phyloP scores from a whole-genome alignment of 225 moss, liverwort and hornwort genomes.

The Bryum argenteum region DNA sequence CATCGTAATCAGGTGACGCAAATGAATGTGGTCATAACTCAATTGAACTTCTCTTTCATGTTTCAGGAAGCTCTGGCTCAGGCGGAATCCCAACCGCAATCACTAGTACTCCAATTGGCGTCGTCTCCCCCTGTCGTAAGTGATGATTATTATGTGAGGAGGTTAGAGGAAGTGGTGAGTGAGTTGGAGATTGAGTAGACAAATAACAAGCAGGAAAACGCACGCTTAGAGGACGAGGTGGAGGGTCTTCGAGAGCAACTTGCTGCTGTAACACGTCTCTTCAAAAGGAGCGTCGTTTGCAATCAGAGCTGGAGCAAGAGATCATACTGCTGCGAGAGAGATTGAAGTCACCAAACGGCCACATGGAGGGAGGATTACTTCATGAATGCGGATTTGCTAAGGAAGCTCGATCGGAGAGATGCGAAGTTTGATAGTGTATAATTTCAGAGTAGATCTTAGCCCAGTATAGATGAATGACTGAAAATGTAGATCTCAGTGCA shows the following conservation, averaged over 20 bases:
- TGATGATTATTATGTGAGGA: slow-evolving; percentile 61
- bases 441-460: no score
- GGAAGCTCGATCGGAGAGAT: no score
- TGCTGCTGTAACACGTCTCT: slow-evolving; percentile 38
- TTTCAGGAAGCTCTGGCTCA: slow-evolving; percentile 42
- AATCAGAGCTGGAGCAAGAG: slow-evolving; percentile 49
- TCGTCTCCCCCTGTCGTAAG: slow-evolving; percentile 33
- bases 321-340: slow-evolving; percentile 45
- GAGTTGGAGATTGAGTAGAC: slow-evolving; percentile 74
- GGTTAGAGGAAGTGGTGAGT: slow-evolving; percentile 54
- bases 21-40: slow-evolving; percentile 1
- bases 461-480: no score
- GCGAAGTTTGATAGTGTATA: no score
- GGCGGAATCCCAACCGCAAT: slow-evolving; percentile 10
- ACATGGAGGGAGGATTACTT: slow-evolving; percentile 26
- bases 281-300: slow-evolving; percentile 36
- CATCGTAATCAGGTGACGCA: not conserved
- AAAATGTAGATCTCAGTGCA: no score
- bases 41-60: not conserved
- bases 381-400: slow-evolving; percentile 38
- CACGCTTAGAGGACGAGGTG: slow-evolving; percentile 44
- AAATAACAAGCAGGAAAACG: slow-evolving; percentile 42
- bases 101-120: slow-evolving; percentile 3
- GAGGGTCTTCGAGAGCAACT: slow-evolving; percentile 66
- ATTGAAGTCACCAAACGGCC: slow-evolving; percentile 34